A percentile compares a stretch with the other conserved stretches of the same genome.
These are phyloP conservation scores for Tulasnella sp. DNA, from an alignment of 768 basidiomycete species.

Conservation along the genomic window DNA sequence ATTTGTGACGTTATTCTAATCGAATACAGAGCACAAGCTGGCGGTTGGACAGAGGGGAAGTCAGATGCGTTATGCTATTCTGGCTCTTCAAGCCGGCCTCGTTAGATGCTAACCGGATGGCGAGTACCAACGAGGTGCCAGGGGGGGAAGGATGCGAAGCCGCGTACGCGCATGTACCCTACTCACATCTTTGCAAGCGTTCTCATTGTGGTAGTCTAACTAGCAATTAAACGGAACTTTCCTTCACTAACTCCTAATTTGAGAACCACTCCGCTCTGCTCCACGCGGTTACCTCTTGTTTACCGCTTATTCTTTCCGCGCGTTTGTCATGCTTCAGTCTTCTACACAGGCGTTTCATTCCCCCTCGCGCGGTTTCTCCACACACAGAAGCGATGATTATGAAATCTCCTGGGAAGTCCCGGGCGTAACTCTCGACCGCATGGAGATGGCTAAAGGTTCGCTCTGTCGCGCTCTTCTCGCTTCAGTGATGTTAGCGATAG, in stretches of 20 bases:
- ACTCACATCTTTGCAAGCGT: background rate
- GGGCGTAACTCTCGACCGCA: conserved; percentile 74
- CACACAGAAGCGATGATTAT: conserved; percentile 45
- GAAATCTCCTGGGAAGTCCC: conserved; percentile 64
- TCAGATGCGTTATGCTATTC: conserved; percentile 66
- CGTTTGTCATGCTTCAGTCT: conserved; percentile 41
- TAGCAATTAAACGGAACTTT: conserved; percentile 46
- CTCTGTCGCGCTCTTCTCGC: background rate
- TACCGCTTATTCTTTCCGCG: too few relatives aligned
- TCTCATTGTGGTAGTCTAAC: background rate
- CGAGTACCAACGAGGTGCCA: conserved; percentile 56
- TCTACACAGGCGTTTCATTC: conserved; percentile 50
- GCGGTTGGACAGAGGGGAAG: too few relatives aligned
- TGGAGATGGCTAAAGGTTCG: conserved; percentile 79
- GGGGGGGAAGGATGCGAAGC: conserved; percentile 57
- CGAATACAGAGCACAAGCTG: background rate
- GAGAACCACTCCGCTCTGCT: background rate
- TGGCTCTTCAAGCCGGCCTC: conserved; percentile 67
- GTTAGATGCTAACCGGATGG: conserved; percentile 49
- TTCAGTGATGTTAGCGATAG: background rate
- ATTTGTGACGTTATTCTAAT: background rate
- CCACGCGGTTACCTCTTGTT: background rate
- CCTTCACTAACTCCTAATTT: conserved; percentile 60
- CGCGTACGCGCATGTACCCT: conserved; percentile 51
- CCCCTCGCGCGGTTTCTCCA: conserved; percentile 66